These are phyloP conservation scores for Talaromyces sp. DNA, from an alignment of 2,329 filamentous ascomycete species.

Conservation along the genomic window DNA sequence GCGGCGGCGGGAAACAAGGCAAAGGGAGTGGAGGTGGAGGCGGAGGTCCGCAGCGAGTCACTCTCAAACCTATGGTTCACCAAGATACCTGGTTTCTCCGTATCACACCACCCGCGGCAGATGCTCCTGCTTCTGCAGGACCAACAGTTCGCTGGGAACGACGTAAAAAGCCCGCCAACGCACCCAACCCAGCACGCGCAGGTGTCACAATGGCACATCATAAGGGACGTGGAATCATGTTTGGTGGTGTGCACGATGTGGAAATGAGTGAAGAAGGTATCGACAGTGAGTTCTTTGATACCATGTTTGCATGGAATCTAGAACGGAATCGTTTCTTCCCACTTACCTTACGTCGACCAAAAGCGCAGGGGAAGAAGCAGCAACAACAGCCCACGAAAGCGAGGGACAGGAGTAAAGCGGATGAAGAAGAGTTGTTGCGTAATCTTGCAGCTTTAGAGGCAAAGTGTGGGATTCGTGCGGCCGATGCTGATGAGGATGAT, in stretches of 20 bases:
- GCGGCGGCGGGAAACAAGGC: slow-evolving; percentile 58
- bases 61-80: slow-evolving; percentile 82
- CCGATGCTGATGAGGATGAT: slow-evolving; percentile 41
- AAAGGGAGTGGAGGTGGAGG: slow-evolving; percentile 31
- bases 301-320: slow-evolving; percentile 87
- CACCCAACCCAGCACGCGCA: slow-evolving; percentile 76
- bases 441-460: slow-evolving; percentile 84
- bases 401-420: slow-evolving; percentile 71
- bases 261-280: slow-evolving; percentile 91
- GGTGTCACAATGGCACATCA: slow-evolving; percentile 93
- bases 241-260: slow-evolving; percentile 91
- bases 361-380: slow-evolving; percentile 62
- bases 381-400: slow-evolving; percentile 49
- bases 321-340: slow-evolving; percentile 95
- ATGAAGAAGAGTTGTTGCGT: slow-evolving; percentile 83
- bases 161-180: slow-evolving; percentile 86
- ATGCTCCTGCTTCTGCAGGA: slow-evolving; percentile 61
- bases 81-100: slow-evolving; percentile 93
- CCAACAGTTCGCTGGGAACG: slow-evolving; percentile 86
- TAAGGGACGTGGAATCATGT: slow-evolving; percentile 86
- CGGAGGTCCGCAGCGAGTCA: slow-evolving; percentile 58
- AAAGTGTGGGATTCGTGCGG: slow-evolving; percentile 61
- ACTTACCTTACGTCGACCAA: slow-evolving; percentile 69
- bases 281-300: slow-evolving; percentile 95
- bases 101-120: slow-evolving; percentile 67